Conservation (phyloP, 1,139 yeast genomes). For the Debaryomyces sp. region DNA sequence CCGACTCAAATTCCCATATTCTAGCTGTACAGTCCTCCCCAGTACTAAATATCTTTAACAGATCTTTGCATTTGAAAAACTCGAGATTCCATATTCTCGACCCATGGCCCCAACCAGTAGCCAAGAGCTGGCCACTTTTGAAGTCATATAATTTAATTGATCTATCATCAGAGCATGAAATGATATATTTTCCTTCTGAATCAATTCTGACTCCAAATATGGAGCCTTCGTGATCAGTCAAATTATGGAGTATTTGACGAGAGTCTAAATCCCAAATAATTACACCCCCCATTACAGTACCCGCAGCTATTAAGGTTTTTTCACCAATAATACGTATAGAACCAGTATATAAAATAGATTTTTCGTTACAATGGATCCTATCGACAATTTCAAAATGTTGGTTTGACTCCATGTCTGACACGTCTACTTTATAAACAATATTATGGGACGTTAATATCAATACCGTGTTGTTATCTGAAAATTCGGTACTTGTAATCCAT, state of each 20-base stretch:
- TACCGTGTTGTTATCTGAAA: conserved; percentile 38
- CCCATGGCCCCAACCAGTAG: conserved; percentile 95
- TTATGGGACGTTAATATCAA: conserved; percentile 82
- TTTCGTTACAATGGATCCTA: conserved; percentile 62
- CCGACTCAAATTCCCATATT: conserved; percentile 59
- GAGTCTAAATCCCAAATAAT: conserved; percentile 68
- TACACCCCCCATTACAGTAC: conserved; percentile 91
- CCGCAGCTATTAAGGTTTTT: conserved; percentile 69
- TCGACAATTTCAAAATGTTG: conserved; percentile 29
- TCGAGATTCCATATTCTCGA: conserved; percentile 88
- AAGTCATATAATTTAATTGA: conserved; percentile 79
- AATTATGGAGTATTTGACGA: conserved; percentile 50
- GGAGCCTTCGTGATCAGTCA: conserved; percentile 85
- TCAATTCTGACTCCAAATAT: conserved; percentile 81
- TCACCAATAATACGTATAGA: conserved; percentile 55
- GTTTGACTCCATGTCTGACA: conserved; percentile 14
- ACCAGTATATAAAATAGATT: conserved; percentile 87
- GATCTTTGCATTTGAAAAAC: conserved; percentile 46
- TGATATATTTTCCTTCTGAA: conserved; percentile 53
- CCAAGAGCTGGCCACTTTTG: conserved; percentile 54
- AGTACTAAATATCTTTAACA: conserved; percentile 57
- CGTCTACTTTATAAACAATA: conserved; percentile 54
- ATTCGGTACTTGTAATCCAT: conserved; percentile 73
- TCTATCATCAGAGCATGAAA: conserved; percentile 92
- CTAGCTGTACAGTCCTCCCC: conserved; percentile 94